A percentile compares a stretch with the other conserved stretches of the same genome.
Evolutionary conservation across 1,139 yeast species (phyloP).

Genomic region (Insectozyma bohioensis): DNA sequence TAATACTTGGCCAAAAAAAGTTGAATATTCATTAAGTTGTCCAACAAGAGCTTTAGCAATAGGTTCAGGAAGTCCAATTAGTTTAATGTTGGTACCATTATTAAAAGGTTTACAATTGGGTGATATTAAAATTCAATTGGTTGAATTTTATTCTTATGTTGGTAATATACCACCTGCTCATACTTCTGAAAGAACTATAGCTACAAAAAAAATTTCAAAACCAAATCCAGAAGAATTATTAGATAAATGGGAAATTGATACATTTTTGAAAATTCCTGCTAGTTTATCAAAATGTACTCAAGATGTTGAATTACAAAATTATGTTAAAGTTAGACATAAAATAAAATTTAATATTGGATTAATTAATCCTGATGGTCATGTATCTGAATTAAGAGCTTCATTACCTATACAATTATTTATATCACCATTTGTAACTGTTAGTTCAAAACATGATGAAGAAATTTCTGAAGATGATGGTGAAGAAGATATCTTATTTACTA

Average conservation of each 20-base stretch:
- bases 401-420: constrained; percentile 68
- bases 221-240: constrained; percentile 25
- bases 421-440: constrained; percentile 78
- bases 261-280: constrained; percentile 64
- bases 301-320: constrained; percentile 67
- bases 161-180: constrained; percentile 57
- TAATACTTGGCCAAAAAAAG: constrained; percentile 93
- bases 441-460: constrained; percentile 43
- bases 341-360: constrained; percentile 64
- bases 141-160: constrained; percentile 65
- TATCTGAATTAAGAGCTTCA: constrained; percentile 74
- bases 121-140: constrained; percentile 59
- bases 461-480: constrained; percentile 16
- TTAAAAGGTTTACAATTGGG: constrained; percentile 81
- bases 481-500: constrained; percentile 35
- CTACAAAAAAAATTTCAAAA: constrained; percentile 34
- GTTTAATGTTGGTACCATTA: constrained; percentile 74
- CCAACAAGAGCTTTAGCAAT: constrained; percentile 90
- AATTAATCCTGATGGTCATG: constrained; percentile 72
- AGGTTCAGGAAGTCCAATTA: constrained; percentile 74
- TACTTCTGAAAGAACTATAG: constrained; percentile 59
- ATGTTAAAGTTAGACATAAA: constrained; percentile 70
- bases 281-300: constrained; percentile 76
- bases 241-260: constrained; percentile 79
- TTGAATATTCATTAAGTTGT: constrained; percentile 83